These are phyloP conservation scores for Cystobasidiaceae sp. DNA, from an alignment of 1,284 basidiomycete genomes.

Conservation along the genomic window DNA sequence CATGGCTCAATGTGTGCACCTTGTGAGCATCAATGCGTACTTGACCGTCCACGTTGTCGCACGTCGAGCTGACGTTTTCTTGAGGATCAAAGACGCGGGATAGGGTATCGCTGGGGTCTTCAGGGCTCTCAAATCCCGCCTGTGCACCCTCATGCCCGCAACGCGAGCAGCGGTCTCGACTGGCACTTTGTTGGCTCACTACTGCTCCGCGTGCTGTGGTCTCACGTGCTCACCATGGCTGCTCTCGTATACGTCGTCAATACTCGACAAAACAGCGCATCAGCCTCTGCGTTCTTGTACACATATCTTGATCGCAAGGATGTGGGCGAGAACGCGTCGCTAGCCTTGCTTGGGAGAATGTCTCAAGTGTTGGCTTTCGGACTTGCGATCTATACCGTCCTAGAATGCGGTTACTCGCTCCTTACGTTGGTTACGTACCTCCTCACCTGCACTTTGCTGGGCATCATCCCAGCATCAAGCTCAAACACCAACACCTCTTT, in stretches of 20 bases:
- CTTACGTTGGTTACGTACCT: neutral
- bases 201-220: neutral
- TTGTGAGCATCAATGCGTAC: neutral
- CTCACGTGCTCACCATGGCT: neutral
- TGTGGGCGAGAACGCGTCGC: neutral
- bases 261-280: neutral
- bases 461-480: neutral
- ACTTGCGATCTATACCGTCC: neutral
- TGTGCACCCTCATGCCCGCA: neutral
- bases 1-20: neutral
- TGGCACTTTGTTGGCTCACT: neutral
- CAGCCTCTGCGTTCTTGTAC: neutral
- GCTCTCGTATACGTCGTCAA: neutral
- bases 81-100: neutral
- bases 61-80: neutral
- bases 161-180: neutral
- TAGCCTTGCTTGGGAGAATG: neutral
- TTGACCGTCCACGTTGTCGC: neutral
- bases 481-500: neutral
- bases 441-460: neutral
- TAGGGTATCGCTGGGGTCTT: slow-evolving; percentile 8
- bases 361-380: neutral
- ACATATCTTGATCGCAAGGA: neutral
- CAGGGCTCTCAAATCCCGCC: slow-evolving; percentile 1
- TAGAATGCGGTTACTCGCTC: neutral